Conservation (phyloP, 129 eudicot genomes). For the Glebionis coronaria region DNA sequence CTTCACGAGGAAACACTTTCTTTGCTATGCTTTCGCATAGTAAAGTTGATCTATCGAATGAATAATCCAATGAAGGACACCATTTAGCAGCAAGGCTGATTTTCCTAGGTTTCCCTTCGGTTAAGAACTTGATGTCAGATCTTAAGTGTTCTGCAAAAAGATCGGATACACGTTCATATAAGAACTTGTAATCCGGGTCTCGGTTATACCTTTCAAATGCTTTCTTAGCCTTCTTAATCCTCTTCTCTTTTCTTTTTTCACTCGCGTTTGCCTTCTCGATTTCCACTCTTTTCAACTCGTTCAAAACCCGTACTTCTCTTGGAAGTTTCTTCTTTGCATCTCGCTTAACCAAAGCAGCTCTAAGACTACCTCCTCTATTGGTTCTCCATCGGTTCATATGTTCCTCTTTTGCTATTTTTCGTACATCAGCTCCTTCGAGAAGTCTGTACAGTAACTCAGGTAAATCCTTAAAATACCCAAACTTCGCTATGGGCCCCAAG, state of each 20-base stretch:
- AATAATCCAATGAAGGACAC: constrained; percentile 16
- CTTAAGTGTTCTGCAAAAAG: constrained; percentile 7
- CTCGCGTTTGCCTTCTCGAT: background rate
- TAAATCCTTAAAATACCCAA: constrained; percentile 19
- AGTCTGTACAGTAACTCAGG: constrained; percentile 20
- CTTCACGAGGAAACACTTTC: constrained; percentile 17
- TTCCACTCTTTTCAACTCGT: constrained; percentile 6
- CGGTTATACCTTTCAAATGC: constrained; percentile 9
- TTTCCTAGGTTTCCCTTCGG: background rate
- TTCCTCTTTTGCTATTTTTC: constrained; percentile 5
- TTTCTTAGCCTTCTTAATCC: constrained; percentile 7
- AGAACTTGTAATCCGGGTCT: constrained; percentile 12
- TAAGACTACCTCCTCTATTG: background rate
- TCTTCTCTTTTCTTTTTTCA: background rate
- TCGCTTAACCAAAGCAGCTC: background rate
- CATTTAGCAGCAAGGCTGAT: constrained; percentile 23
- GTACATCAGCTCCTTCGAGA: constrained; percentile 10
- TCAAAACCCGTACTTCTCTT: background rate
- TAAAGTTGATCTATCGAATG: constrained; percentile 13
- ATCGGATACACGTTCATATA: constrained; percentile 16
- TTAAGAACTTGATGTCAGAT: constrained; percentile 9
- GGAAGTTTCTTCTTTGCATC: constrained; percentile 3
- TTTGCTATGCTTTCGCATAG: constrained; percentile 20
- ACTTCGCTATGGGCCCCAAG: background rate
- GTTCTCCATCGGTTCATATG: background rate